Evolutionary conservation across 1,284 basidiomycete species (phyloP), one percentile per base, ranked within the genome.

Genomic region (Cutaneotrichosporon spelunceum): DNA sequence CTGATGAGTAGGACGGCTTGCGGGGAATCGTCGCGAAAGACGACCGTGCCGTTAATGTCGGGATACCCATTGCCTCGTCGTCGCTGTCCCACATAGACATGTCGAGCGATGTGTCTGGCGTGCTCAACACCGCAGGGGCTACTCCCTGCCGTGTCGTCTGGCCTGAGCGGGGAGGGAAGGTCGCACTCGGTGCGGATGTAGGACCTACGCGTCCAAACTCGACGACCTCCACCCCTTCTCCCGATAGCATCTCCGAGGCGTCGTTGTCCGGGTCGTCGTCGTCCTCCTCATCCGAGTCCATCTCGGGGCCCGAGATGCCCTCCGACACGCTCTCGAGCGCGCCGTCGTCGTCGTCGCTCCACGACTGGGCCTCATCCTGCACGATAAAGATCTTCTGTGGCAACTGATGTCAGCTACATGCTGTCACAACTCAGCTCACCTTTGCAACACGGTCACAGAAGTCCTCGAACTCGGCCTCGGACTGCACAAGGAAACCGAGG

Each of bases 401-500:
- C 42, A 87, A 84, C 81, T 87, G 74, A 80, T 53, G 52, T 61
- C 56, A 67, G 34, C 13, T 19, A 19, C 26, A 21, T 10, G 9
- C 16, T 52, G n/a, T 0, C 6, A n/a, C 23, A 8, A 7, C 9
- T 2, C 36, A 64, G 68, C 85, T 62, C 57, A 92, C 91, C 78
- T 88, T 69, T 11, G 80, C 82, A 59, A 91, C 86, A 62, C 92
- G 83, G 56, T 79, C 81, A 66, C 87, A 84, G 63, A 98, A 86
- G 78, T 96, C 92, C 16, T 83, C 78, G 87, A 93, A 95, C 58
- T 95, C 92, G 23, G 78, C 81, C 77, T 93, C 88, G 72, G 90
- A 85, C 67, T 85, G 85, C 72, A 89, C 88, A 67, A 98, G 74
- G 77, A 99, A 97, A 19, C 94, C 94, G 58, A 98, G 83, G 10